Evolutionary conservation across 164 flowering plant genomes (phyloP).

Genomic region (Nelumbo lutea): DNA sequence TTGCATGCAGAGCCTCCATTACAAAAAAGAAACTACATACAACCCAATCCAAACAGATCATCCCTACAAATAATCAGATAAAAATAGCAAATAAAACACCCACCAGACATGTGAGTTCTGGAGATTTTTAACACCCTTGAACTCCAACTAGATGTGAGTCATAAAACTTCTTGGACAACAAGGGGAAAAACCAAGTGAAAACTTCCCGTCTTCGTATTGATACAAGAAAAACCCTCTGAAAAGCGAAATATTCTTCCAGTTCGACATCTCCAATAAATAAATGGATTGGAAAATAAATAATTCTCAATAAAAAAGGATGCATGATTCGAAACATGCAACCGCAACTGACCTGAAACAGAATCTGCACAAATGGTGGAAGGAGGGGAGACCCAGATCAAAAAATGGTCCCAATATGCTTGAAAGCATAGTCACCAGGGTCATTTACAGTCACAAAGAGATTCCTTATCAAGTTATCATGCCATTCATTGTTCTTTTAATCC

Average conservation of each 20-base stretch:
- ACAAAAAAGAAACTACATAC: neutral
- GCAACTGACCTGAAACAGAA: conserved; percentile 36
- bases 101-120: conserved; percentile 10
- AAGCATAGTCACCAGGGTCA: conserved; percentile 4
- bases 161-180: neutral
- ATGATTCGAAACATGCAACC: conserved; percentile 7
- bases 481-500: conserved; percentile 9
- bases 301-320: conserved; percentile 7
- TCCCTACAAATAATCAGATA: neutral
- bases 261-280: conserved; percentile 20
- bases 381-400: conserved; percentile 37
- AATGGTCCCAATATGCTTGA: conserved; percentile 11
- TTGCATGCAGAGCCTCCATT: neutral
- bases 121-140: neutral
- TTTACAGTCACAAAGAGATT: conserved; percentile 7
- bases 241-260: conserved; percentile 29
- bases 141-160: conserved; percentile 4
- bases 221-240: neutral
- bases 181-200: neutral
- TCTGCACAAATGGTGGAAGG: conserved; percentile 24
- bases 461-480: conserved; percentile 7
- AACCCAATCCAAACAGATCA: neutral
- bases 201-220: conserved; percentile 1
- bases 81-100: conserved; percentile 4
- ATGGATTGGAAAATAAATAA: conserved; percentile 10